phyloP scores from a whole-genome alignment of 768 basidiomycete genomes.

The Trametes cingulata region DNA sequence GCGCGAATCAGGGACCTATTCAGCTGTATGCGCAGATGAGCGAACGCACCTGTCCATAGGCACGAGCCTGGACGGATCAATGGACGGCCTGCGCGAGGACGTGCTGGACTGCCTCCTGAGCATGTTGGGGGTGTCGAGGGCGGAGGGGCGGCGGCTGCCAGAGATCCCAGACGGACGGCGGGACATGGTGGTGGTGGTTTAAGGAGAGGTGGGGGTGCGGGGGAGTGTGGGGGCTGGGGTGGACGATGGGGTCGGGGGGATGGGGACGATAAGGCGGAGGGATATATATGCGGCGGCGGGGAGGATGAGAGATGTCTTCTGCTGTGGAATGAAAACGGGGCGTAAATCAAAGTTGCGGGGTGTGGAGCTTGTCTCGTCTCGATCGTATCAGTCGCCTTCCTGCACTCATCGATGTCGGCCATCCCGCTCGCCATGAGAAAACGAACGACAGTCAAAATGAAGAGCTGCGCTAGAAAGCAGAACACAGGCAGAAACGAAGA shows the following conservation, averaged over 20 bases:
- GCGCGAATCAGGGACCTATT: conserved; percentile 19
- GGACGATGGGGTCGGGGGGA: conserved; percentile 1
- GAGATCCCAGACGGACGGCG: conserved; percentile 21
- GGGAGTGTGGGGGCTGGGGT: conserved; percentile 2
- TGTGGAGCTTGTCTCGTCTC: conserved; percentile 1
- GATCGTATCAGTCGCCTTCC: background rate
- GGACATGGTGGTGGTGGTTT: conserved; percentile 17
- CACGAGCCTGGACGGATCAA: conserved; percentile 73
- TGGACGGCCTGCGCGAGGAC: conserved; percentile 65
- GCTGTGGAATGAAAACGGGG: background rate
- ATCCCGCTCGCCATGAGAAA: background rate
- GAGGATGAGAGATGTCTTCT: background rate
- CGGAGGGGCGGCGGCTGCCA: conserved; percentile 24
- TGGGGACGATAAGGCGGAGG: conserved; percentile 21
- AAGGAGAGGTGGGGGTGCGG: conserved; percentile 1
- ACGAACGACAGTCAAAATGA: too few species aligned
- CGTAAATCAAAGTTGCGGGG: conserved; percentile 8
- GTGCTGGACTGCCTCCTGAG: conserved; percentile 23
- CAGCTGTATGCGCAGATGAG: conserved; percentile 10
- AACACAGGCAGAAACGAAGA: background rate
- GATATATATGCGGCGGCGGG: conserved; percentile 7
- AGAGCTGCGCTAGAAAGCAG: background rate
- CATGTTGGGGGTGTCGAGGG: conserved; percentile 23
- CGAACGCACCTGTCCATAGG: conserved; percentile 72
- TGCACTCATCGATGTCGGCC: too few species aligned